Conservation (phyloP, 306 rosid species). For the Canavalia gladiata region DNA sequence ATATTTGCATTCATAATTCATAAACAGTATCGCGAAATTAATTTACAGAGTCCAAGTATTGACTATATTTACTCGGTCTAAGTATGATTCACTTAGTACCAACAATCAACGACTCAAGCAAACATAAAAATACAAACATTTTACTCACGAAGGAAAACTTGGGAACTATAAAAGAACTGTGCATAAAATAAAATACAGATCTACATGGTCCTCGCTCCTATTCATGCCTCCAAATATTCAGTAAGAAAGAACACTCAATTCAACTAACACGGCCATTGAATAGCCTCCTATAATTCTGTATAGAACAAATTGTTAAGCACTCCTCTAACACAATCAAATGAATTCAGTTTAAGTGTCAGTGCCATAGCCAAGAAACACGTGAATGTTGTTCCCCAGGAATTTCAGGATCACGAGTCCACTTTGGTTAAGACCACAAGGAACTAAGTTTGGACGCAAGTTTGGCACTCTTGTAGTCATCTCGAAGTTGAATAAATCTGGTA, state of each 20-base stretch:
- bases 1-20: not conserved
- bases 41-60: constrained; percentile 23
- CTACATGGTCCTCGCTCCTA: constrained; percentile 48
- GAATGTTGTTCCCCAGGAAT: constrained; percentile 25
- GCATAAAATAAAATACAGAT: constrained; percentile 28
- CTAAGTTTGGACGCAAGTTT: constrained; percentile 87
- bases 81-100: constrained; percentile 25
- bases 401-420: constrained; percentile 37
- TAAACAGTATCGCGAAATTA: constrained; percentile 21
- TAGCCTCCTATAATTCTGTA: constrained; percentile 12
- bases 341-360: constrained; percentile 44
- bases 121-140: constrained; percentile 35
- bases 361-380: constrained; percentile 42
- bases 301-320: constrained; percentile 24
- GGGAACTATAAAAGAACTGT: constrained; percentile 33
- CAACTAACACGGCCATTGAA: constrained; percentile 10
- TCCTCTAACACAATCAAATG: constrained; percentile 42
- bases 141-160: constrained; percentile 39
- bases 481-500: constrained; percentile 87
- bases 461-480: constrained; percentile 98
- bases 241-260: constrained; percentile 33
- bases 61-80: constrained; percentile 33
- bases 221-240: constrained; percentile 50
- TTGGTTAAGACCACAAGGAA: constrained; percentile 78
- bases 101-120: constrained; percentile 39